A percentile compares a stretch with the other conserved stretches of the same genome.
phyloP scores from a whole-genome alignment of 225 moss, liverwort and hornwort genomes.

The Thuidium tamariscinum region DNA sequence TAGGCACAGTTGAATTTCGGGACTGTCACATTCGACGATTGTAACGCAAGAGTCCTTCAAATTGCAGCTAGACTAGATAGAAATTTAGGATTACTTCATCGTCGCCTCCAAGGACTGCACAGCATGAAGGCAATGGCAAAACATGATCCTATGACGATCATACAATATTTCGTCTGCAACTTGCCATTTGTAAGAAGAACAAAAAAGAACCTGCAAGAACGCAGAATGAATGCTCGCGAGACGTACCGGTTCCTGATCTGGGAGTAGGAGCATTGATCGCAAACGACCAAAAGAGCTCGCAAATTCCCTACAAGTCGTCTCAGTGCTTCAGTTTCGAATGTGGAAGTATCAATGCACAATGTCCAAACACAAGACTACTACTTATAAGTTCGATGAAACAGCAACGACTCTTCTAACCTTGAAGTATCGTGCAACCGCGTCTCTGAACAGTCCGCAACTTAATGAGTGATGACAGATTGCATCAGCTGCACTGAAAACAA shows the following conservation, averaged over 20 bases:
- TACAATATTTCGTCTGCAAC: neutral
- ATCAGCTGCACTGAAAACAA: neutral
- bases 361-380: neutral
- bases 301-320: neutral
- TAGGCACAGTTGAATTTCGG: neutral
- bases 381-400: neutral
- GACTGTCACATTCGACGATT: neutral
- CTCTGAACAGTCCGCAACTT: neutral
- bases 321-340: neutral
- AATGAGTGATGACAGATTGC: neutral
- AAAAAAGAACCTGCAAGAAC: neutral
- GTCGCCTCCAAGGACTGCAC: neutral
- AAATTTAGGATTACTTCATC: neutral
- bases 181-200: neutral
- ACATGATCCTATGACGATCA: neutral
- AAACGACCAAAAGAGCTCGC: neutral
- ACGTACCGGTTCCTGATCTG: neutral
- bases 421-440: neutral
- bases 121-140: neutral
- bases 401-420: neutral
- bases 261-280: neutral
- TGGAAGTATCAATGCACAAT: neutral
- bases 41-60: neutral
- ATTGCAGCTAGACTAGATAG: neutral
- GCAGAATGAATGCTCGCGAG: neutral